Evolutionary conservation across 768 basidiomycete genomes (phyloP).

Genomic region (Pulveroboletus sp.): DNA sequence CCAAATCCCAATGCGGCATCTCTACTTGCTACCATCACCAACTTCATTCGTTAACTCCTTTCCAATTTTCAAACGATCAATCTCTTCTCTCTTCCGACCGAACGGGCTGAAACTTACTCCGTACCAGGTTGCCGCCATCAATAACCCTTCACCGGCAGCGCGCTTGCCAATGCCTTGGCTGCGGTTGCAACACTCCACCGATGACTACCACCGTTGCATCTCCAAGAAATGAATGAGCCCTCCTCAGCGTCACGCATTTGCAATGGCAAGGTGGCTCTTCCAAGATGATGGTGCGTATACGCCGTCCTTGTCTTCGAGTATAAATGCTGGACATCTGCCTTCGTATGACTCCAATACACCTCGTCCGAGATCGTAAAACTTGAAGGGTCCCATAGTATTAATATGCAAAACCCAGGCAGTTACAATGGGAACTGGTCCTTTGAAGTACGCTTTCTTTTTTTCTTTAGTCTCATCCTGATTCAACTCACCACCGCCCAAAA

Average conservation of each 20-base stretch:
- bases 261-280: background rate
- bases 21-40: background rate
- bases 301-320: background rate
- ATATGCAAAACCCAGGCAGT: background rate
- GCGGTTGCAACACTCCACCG: background rate
- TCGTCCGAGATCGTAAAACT: background rate
- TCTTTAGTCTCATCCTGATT: background rate
- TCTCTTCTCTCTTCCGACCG: background rate
- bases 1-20: too few species aligned
- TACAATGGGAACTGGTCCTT: background rate
- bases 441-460: background rate
- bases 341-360: background rate
- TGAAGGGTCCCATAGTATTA: background rate
- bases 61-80: background rate
- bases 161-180: constrained; percentile 2
- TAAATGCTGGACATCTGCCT: constrained; percentile 1
- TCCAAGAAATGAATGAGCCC: background rate
- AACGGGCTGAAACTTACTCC: background rate
- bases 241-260: background rate
- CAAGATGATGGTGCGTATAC: background rate
- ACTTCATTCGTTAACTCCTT: background rate
- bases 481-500: background rate
- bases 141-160: background rate
- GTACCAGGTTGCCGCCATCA: background rate
- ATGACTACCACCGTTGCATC: background rate